Evolutionary conservation across 345 rosid species (phyloP), one percentile per base, ranked within the genome.

Genomic region (Corchorus olitorius): DNA sequence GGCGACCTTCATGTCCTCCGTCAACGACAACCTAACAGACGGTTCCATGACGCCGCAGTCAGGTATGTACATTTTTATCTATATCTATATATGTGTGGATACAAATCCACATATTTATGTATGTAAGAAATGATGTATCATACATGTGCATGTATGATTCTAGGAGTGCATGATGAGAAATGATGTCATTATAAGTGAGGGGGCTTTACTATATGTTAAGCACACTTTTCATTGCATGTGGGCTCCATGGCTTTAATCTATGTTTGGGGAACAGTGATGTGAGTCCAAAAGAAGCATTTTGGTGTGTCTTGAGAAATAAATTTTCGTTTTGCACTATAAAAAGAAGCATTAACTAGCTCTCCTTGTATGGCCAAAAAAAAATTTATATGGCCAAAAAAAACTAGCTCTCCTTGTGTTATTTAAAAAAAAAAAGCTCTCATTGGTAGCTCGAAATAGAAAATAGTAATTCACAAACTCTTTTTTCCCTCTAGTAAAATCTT

Each of bases 1-100:
- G 96, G 94, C 4, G 94, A 94, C 81, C 96, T 92, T 55, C 94
- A 94, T 65, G 91, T 89, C 33, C 91, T 88, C 87, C 86, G 97
- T 11, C 96, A 88, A 69, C 86, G 84, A 37, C 96, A 87, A 63
- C 90, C 92, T 0, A 80, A 81, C 59, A 88, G 81, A 22, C 94
- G 95, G 35, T 94, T 94, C 77, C 69, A 84, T 0, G 96, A 94
- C 60, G 61, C 89, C 1, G 94, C 93, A 0, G 96, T 88, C 76
- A 88, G 93, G 97, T 94, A 70, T 10, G 89, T 80, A 46, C 5
- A 49, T 64, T 39, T 34, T 61, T 43, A 65, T 19, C 10, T 43
- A 41, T 4, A 65, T 65, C 1, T 19, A 16, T 17, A 17, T 16
- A 2, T 35, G 2, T 3, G 8, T n/a, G 2, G 1, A 55, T 7